Conservation (phyloP, 2,329 filamentous ascomycete species). For the Fusarium haematococcum region DNA sequence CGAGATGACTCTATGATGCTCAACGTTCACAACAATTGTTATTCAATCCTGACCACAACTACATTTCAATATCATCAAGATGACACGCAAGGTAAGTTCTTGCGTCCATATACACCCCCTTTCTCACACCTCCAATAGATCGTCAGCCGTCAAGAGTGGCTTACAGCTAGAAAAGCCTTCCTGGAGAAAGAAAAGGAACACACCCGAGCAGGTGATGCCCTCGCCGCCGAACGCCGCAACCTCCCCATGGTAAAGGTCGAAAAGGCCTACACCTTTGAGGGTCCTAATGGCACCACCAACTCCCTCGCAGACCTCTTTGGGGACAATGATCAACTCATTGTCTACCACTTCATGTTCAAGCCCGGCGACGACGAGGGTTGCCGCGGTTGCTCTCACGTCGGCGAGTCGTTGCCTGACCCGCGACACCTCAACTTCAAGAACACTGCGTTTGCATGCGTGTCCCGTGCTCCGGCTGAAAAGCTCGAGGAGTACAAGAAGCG, state of each 20-base stretch:
- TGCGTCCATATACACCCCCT: background rate
- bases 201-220: conserved; percentile 43
- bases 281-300: conserved; percentile 39
- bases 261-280: conserved; percentile 52
- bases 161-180: conserved; percentile 48
- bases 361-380: conserved; percentile 51
- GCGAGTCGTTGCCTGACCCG: conserved; percentile 54
- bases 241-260: conserved; percentile 56
- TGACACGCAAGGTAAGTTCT: background rate
- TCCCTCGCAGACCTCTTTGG: conserved; percentile 49
- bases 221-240: conserved; percentile 47
- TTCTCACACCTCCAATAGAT: conserved; percentile 35
- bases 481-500: conserved; percentile 51
- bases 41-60: no score
- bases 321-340: conserved; percentile 50
- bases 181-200: conserved; percentile 52
- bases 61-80: background rate
- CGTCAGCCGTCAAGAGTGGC: conserved; percentile 50
- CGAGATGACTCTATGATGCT: no score
- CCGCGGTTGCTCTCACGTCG: conserved; percentile 52
- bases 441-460: conserved; percentile 54
- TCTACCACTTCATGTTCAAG: conserved; percentile 62
- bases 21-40: no score
- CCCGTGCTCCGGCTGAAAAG: conserved; percentile 52
- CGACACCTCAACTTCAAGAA: conserved; percentile 52